Conservation (phyloP, 805 yeast species). For the Yamadazyma ubonensis region DNA sequence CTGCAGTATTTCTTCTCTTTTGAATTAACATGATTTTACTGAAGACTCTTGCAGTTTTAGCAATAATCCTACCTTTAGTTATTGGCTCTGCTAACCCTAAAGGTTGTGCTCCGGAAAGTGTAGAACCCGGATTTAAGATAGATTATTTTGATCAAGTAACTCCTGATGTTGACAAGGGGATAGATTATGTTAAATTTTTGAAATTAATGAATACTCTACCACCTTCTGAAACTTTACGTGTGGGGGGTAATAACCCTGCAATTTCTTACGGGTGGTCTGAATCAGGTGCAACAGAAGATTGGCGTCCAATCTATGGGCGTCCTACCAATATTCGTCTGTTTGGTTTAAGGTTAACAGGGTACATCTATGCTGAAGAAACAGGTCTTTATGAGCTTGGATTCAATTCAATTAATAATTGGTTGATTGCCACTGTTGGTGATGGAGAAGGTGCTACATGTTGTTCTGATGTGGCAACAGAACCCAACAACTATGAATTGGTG, state of each 20-base stretch:
- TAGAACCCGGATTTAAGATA: slow-evolving; percentile 4
- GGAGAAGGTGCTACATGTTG: background rate
- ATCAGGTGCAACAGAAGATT: background rate
- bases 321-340: background rate
- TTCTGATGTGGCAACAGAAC: too few relatives aligned
- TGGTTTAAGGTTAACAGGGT: background rate
- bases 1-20: too few relatives aligned
- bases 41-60: too few relatives aligned
- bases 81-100: slow-evolving; percentile 16
- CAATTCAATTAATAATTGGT: background rate
- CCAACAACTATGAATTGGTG: too few relatives aligned
- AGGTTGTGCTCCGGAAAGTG: slow-evolving; percentile 14
- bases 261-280: too few relatives aligned
- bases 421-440: background rate
- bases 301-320: background rate
- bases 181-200: too few relatives aligned
- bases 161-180: background rate
- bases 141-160: background rate
- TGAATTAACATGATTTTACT: too few relatives aligned
- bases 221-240: too few relatives aligned
- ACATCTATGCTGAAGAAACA: background rate
- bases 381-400: background rate
- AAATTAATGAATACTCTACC: too few relatives aligned
- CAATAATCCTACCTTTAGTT: too few relatives aligned
- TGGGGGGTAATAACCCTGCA: too few relatives aligned